A percentile compares a stretch with the other conserved stretches of the same genome.
phyloP scores from a whole-genome alignment of 208 protist genomes.

The Trypanosoma cruzi region DNA sequence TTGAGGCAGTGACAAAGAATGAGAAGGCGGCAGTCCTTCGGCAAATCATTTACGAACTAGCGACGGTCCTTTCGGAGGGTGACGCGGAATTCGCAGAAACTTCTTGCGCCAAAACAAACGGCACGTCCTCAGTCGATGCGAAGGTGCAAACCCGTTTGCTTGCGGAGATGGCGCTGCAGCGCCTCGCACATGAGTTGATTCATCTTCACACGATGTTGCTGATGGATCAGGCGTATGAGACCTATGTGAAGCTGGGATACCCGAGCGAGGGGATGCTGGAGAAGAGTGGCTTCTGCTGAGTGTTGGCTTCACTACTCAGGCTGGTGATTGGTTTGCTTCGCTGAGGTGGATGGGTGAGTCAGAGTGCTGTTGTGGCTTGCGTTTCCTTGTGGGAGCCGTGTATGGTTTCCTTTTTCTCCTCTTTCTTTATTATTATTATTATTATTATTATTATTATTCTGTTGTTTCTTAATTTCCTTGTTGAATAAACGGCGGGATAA shows the following conservation, averaged over 20 bases:
- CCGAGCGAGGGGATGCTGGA: conserved; percentile 25
- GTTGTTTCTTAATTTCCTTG: too few species aligned
- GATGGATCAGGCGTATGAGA: conserved; percentile 30
- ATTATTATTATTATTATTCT: background rate
- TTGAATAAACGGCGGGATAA: too few species aligned
- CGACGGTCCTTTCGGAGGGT: conserved; percentile 17
- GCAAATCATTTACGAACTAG: conserved; percentile 35
- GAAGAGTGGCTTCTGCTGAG: conserved; percentile 30
- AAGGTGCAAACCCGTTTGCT: conserved; percentile 10
- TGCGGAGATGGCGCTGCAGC: conserved; percentile 35
- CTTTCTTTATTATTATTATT: conserved; percentile 8
- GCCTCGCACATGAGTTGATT: conserved; percentile 36
- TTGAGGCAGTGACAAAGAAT: conserved; percentile 31
- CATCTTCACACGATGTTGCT: conserved; percentile 31
- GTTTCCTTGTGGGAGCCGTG: background rate
- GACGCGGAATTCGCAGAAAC: background rate
- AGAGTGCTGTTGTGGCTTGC: background rate
- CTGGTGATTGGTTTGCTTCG: background rate
- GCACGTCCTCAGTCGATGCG: background rate
- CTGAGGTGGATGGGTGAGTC: background rate
- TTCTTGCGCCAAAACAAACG: background rate
- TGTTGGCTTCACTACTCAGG: background rate
- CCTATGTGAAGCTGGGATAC: conserved; percentile 25
- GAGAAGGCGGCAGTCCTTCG: conserved; percentile 33
- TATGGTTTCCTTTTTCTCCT: too few species aligned